Evolutionary conservation across 2,329 filamentous ascomycete species (phyloP).

Genomic region (Thyridium curvatum): DNA sequence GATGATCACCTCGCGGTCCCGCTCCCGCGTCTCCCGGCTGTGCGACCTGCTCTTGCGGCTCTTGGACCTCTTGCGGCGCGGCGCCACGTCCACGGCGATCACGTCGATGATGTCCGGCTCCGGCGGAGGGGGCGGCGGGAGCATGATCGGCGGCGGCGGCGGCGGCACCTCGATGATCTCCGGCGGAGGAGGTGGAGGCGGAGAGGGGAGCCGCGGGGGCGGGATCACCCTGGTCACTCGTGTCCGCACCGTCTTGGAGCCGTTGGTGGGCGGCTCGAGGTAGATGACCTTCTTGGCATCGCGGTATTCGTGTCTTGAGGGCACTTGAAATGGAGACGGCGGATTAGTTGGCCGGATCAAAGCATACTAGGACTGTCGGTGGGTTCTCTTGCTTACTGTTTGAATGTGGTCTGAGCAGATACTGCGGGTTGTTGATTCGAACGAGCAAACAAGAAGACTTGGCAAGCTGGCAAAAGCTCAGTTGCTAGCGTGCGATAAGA

Average conservation of each 20-base stretch:
- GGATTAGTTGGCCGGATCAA: no score
- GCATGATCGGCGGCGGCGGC: slow-evolving; percentile 9
- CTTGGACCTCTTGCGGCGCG: slow-evolving; percentile 13
- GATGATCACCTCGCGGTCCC: slow-evolving; percentile 37
- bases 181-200: slow-evolving; percentile 11
- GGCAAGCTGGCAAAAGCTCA: no score
- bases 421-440: no score
- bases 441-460: no score
- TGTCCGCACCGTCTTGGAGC: slow-evolving; percentile 26
- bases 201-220: slow-evolving; percentile 12
- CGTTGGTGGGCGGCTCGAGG: slow-evolving; percentile 29
- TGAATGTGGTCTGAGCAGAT: no score
- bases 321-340: no score
- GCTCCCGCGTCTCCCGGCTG: slow-evolving; percentile 8
- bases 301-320: slow-evolving; percentile 6
- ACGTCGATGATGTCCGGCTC: slow-evolving; percentile 28
- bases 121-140: slow-evolving; percentile 11
- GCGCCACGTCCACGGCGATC: slow-evolving; percentile 35
- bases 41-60: slow-evolving; percentile 2
- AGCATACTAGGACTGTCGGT: no score
- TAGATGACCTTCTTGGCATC: slow-evolving; percentile 32
- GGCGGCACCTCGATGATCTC: slow-evolving; percentile 10
- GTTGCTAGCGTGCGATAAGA: no score
- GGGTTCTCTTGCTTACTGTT: no score
- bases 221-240: slow-evolving; percentile 31